Base-by-base conservation (phyloP, 2,329 filamentous ascomycete genomes). In the Septoria linicola region DNA sequence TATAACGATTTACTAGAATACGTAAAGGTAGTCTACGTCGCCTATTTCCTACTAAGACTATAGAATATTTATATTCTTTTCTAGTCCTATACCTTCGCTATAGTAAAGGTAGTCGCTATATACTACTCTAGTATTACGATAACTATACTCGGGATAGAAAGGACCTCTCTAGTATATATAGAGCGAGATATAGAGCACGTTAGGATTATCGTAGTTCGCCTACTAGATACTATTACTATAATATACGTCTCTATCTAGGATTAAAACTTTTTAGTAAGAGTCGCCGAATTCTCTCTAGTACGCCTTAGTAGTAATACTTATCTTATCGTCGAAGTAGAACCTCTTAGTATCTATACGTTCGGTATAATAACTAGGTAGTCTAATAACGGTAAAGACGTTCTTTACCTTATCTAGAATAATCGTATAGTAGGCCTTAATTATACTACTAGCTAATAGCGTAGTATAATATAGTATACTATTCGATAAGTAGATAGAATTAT, bases 321-420 rank as follows among this genome's bases (percentile, higher is more conserved):
- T 93, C 65, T 99, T 99, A 74, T 99, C 96, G 74, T 97, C 97
- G 53, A 97, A 81, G 68, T 93, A 99, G 66, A 99, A 99, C 0
- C 93, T 93, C 80, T 96, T 93, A 0, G 92, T 82, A 30, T 84
- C 78, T 63, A 93, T 80, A 51, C 83, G 84, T 67, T 99, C 93
- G 1, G 93, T 93, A 69, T 99, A 93, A 65, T 99, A 93, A 0
- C 93, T 93, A 0, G 93, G 93, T 2, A 93, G 93, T 11, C 93
- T 83, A 63, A 99, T 96, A 31, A 99, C 86, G 1, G 93, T 93
- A 67, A 99, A 93, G 0, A 89, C 90, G 65, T 99, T 99, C 70
- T 95, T 96, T 45, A 96, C 87, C 51, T 83, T 80, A 3, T 88
- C 87, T 2, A 80, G 79, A 19, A 93, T 85, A 3, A 99, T 89